A percentile compares a stretch with the other conserved stretches of the same genome.
Evolutionary conservation across 1,284 basidiomycete species (phyloP).

Genomic region (Lentinus polychrous): DNA sequence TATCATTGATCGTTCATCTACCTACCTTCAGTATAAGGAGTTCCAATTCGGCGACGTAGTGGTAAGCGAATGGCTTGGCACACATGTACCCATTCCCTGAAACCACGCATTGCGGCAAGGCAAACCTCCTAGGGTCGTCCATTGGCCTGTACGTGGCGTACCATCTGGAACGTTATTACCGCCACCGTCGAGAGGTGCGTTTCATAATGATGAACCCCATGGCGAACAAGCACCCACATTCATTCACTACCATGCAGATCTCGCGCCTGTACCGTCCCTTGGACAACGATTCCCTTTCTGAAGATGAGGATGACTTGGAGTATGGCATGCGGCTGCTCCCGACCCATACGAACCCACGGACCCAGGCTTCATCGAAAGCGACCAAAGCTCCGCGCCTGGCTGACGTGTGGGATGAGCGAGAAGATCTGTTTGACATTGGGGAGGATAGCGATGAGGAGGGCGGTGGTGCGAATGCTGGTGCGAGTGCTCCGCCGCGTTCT

Average conservation of each 20-base stretch:
- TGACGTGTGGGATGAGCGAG: conserved; percentile 73
- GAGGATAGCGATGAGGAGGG: conserved; percentile 54
- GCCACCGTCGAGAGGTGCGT: conserved; percentile 65
- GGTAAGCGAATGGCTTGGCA: conserved; percentile 34
- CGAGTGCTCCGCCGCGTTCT: neutral
- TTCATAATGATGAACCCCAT: too few relatives aligned
- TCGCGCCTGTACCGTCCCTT: conserved; percentile 68
- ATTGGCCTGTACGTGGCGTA: conserved; percentile 66
- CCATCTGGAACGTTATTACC: conserved; percentile 66
- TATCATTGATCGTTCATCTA: conserved; percentile 8
- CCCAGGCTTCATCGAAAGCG: conserved; percentile 14
- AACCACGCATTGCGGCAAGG: conserved; percentile 34
- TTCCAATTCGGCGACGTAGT: conserved; percentile 76
- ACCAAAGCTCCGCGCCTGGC: conserved; percentile 30
- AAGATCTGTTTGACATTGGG: conserved; percentile 70
- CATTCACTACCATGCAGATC: conserved; percentile 40
- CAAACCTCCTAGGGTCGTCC: conserved; percentile 75
- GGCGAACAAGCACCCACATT: conserved; percentile 1
- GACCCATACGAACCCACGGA: conserved; percentile 28
- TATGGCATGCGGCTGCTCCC: conserved; percentile 52
- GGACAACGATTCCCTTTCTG: conserved; percentile 43
- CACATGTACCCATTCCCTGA: conserved; percentile 4
- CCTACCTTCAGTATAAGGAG: conserved; percentile 52
- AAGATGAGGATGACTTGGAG: conserved; percentile 47
- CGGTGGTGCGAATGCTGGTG: conserved; percentile 12